Evolutionary conservation across 2,329 filamentous ascomycete species (phyloP).

Genomic region (Hymenoscyphus repandus): DNA sequence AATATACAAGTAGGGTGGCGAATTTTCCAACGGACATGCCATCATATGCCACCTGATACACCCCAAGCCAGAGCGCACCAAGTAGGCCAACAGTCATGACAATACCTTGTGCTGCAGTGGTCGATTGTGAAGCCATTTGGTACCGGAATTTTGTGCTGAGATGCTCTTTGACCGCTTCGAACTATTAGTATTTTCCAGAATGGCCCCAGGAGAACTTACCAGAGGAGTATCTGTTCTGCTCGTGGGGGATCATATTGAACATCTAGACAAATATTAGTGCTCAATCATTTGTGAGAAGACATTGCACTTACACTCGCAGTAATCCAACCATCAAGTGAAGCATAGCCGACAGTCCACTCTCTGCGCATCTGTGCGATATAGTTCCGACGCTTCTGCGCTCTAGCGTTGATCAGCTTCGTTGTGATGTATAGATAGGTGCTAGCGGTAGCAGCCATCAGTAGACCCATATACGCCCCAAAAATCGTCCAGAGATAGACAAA

Average conservation of each 20-base stretch:
- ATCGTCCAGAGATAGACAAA: slow-evolving; percentile 55
- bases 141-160: slow-evolving; percentile 33
- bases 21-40: slow-evolving; percentile 52
- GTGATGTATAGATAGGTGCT: slow-evolving; percentile 49
- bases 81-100: slow-evolving; percentile 46
- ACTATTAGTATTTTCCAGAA: slow-evolving; percentile 25
- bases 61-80: slow-evolving; percentile 32
- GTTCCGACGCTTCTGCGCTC: slow-evolving; percentile 31
- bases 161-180: slow-evolving; percentile 34
- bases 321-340: slow-evolving; percentile 35
- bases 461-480: slow-evolving; percentile 57
- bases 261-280: slow-evolving; percentile 15
- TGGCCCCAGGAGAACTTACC: slow-evolving; percentile 19
- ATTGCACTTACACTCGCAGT: slow-evolving; percentile 33
- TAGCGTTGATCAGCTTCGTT: slow-evolving; percentile 31
- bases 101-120: slow-evolving; percentile 49
- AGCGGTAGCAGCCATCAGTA: slow-evolving; percentile 42
- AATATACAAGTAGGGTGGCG: slow-evolving; percentile 61
- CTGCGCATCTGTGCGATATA: slow-evolving; percentile 31
- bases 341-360: slow-evolving; percentile 34
- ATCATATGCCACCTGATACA: slow-evolving; percentile 33
- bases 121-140: slow-evolving; percentile 32
- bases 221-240: slow-evolving; percentile 43
- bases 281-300: background rate
- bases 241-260: slow-evolving; percentile 54